Conservation (phyloP, 129 eudicot genomes). For the Artemisia argyi region DNA sequence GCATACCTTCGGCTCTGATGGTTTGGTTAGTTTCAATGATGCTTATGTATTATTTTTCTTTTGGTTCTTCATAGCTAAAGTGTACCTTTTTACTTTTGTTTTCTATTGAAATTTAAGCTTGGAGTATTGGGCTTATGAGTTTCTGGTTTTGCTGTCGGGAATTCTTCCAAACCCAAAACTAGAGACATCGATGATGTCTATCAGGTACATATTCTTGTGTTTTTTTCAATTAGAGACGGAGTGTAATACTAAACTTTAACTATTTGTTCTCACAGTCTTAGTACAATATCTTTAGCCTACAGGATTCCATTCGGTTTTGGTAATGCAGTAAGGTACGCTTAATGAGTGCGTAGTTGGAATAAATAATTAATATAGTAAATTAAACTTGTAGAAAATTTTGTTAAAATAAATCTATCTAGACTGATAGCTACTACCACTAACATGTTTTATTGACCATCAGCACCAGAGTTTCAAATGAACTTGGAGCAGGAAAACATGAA, state of each 20-base stretch:
- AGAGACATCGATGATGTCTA: constrained; percentile 43
- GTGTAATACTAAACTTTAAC: constrained; percentile 11
- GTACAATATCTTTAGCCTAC: constrained; percentile 41
- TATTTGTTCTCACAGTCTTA: constrained; percentile 32
- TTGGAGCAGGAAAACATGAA: constrained; percentile 51
- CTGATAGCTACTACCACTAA: neutral
- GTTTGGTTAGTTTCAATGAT: constrained; percentile 42
- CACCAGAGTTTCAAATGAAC: constrained; percentile 57
- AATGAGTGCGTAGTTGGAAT: neutral
- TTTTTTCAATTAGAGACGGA: neutral
- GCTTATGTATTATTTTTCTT: neutral
- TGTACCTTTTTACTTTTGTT: constrained; percentile 8
- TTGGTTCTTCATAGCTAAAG: neutral
- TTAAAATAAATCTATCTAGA: no score
- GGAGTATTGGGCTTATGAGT: constrained; percentile 39
- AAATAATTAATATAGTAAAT: no score
- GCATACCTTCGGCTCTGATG: constrained; percentile 53
- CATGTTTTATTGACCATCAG: constrained; percentile 9
- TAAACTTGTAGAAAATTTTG: no score
- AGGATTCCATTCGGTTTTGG: constrained; percentile 57
- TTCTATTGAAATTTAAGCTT: constrained; percentile 21
- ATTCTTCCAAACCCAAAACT: constrained; percentile 40
- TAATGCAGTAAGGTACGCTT: constrained; percentile 51
- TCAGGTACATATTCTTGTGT: constrained; percentile 36
- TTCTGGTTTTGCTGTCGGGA: constrained; percentile 34